Conservation (phyloP, 495 filamentous ascomycete genomes). For the Penicillium cosmopolitanum region DNA sequence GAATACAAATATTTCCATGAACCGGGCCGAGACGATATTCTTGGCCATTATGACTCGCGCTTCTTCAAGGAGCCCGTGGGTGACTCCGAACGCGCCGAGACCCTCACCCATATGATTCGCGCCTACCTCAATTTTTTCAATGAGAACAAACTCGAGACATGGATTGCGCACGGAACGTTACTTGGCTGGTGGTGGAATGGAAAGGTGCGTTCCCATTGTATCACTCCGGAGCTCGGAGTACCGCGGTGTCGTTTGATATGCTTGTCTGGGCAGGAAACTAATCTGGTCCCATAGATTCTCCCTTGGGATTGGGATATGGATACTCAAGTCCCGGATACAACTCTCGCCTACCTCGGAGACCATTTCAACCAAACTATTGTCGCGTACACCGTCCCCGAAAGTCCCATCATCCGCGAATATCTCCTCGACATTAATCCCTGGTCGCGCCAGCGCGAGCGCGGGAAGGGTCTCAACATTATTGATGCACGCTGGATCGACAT, state of each 20-base stretch:
- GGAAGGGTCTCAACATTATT: constrained; percentile 77
- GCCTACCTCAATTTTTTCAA: constrained; percentile 71
- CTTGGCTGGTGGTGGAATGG: constrained; percentile 94
- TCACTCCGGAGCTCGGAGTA: background rate
- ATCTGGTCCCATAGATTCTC: constrained; percentile 53
- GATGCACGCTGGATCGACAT: constrained; percentile 86
- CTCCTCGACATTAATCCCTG: constrained; percentile 81
- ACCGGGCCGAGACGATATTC: constrained; percentile 56
- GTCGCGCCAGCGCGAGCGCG: constrained; percentile 58
- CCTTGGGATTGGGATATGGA: constrained; percentile 93
- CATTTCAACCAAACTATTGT: constrained; percentile 68
- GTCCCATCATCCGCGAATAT: constrained; percentile 55
- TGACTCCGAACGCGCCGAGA: constrained; percentile 65
- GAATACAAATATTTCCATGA: constrained; percentile 59
- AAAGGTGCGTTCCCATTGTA: constrained; percentile 45
- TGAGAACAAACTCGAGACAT: constrained; percentile 71
- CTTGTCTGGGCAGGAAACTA: background rate
- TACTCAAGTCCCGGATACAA: constrained; percentile 70
- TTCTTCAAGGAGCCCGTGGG: constrained; percentile 64
- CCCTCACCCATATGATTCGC: constrained; percentile 69
- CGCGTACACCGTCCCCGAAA: constrained; percentile 51
- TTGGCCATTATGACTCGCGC: constrained; percentile 73
- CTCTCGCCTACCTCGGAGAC: constrained; percentile 62
- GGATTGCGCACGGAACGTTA: constrained; percentile 86
- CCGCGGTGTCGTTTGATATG: background rate